Conservation (phyloP, 345 rosid species). For the Rhodomyrtus tomentosa region DNA sequence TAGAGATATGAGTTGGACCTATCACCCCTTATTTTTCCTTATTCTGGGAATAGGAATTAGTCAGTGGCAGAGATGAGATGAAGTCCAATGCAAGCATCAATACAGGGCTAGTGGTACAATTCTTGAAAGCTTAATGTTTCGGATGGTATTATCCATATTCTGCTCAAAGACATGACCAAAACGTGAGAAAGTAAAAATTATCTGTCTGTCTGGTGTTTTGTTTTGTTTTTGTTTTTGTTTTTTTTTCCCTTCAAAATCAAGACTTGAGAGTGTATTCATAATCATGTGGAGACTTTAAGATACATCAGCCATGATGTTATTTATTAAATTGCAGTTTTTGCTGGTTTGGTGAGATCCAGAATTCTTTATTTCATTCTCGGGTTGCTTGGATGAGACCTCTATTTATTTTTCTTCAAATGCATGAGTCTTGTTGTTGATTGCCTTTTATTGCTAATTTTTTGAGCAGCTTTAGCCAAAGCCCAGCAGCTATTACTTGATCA, state of each 20-base stretch:
- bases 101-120: background rate
- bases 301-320: background rate
- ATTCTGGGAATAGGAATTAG: background rate
- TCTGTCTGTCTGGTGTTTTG: background rate
- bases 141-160: background rate
- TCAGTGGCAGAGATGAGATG: background rate
- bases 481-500: slow-evolving; percentile 71
- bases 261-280: background rate
- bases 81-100: background rate
- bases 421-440: background rate
- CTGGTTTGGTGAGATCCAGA: background rate
- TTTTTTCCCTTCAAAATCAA: too few species aligned
- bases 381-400: background rate
- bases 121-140: background rate
- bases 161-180: background rate
- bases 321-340: background rate
- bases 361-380: background rate
- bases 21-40: background rate
- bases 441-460: slow-evolving; percentile 11
- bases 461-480: slow-evolving; percentile 87
- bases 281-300: background rate
- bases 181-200: background rate
- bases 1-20: background rate
- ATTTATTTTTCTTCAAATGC: background rate
- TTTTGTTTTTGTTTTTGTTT: too few species aligned